These are phyloP conservation scores for Penicillium sclerotigenum DNA, from an alignment of 2,329 filamentous ascomycete species.

Conservation along the genomic window DNA sequence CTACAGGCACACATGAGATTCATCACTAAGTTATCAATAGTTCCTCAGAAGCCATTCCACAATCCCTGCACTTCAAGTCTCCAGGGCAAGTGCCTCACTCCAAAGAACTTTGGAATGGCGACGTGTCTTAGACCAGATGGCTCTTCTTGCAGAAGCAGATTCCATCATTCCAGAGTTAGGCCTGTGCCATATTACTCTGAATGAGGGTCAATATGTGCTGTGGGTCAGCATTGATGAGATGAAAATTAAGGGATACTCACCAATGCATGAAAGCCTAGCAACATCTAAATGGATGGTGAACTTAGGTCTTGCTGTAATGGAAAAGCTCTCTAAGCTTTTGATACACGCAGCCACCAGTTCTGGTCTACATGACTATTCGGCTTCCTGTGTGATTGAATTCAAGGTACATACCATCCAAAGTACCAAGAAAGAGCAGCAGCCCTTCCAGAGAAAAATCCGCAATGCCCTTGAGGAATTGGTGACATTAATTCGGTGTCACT, in stretches of 20 bases:
- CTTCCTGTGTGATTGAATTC: neutral
- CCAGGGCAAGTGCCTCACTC: neutral
- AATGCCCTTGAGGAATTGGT: neutral
- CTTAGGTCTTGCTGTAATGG: neutral
- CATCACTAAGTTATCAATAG: neutral
- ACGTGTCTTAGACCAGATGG: neutral
- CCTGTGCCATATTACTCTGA: neutral
- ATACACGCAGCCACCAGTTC: neutral
- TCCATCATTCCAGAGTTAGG: neutral
- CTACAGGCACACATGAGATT: neutral
- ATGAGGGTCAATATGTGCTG: neutral
- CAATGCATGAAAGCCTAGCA: neutral
- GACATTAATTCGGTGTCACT: neutral
- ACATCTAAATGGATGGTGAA: neutral
- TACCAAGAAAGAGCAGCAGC: neutral
- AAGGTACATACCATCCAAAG: neutral
- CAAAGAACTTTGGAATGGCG: neutral
- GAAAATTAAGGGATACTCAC: neutral
- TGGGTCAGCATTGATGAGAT: neutral
- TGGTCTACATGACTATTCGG: neutral
- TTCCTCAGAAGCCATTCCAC: neutral
- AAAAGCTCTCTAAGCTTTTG: neutral
- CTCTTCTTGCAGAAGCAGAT: neutral
- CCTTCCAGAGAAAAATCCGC: neutral
- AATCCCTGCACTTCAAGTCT: neutral